A percentile compares a stretch with the other conserved stretches of the same genome.
phyloP scores from a whole-genome alignment of 371 early-diverging fungal species.

The Saksenaea oblongispora region DNA sequence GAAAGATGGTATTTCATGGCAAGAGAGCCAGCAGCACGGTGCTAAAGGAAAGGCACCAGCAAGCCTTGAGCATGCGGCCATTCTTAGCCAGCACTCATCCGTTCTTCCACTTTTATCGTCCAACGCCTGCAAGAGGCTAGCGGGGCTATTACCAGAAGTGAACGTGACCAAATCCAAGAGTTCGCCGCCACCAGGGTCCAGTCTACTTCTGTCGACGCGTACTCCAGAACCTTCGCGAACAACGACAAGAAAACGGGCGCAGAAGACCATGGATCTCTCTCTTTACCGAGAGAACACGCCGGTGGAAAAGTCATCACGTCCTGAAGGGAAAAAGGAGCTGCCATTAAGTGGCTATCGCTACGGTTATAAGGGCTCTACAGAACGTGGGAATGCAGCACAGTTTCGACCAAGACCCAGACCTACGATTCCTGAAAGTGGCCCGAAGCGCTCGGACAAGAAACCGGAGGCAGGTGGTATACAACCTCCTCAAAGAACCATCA shows the following conservation, averaged over 20 bases:
- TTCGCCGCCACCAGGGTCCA: slow-evolving; percentile 25
- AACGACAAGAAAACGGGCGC: slow-evolving; percentile 1
- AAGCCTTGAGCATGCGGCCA: not conserved
- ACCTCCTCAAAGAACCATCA: slow-evolving; percentile 1
- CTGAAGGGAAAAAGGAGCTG: slow-evolving; percentile 17
- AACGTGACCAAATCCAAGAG: slow-evolving; percentile 31
- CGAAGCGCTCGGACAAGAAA: not conserved
- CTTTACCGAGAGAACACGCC: not conserved
- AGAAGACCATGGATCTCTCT: not conserved
- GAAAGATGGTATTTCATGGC: slow-evolving; percentile 41
- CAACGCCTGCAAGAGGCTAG: slow-evolving; percentile 29
- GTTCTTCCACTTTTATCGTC: slow-evolving; percentile 27
- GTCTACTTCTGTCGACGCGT: not conserved
- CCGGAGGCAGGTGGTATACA: not conserved
- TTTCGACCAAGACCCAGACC: not conserved
- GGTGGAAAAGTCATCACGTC: not conserved
- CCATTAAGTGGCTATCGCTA: slow-evolving; percentile 27
- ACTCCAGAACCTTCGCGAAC: not conserved
- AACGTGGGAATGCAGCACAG: slow-evolving; percentile 13
- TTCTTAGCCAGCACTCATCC: slow-evolving; percentile 19
- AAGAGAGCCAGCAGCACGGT: slow-evolving; percentile 4
- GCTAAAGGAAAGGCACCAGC: slow-evolving; percentile 3
- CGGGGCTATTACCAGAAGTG: slow-evolving; percentile 28
- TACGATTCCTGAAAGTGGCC: not conserved
- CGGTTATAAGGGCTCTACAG: slow-evolving; percentile 22